A percentile compares a stretch with the other conserved stretches of the same genome.
Conservation (phyloP, 1,284 basidiomycete genomes). For the Amylostereum chailletii region DNA sequence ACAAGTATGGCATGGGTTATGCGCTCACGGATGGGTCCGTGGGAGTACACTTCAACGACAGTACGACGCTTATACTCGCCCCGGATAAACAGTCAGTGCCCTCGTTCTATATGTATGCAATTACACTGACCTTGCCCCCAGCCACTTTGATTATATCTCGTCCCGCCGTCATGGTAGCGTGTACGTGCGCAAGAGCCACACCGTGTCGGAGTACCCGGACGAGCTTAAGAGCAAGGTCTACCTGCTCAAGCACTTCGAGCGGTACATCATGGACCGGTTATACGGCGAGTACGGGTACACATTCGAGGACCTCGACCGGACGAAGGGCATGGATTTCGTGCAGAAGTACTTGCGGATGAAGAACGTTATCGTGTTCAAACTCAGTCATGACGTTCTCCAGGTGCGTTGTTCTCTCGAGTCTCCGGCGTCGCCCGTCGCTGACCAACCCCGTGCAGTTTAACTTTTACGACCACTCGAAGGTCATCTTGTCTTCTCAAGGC, state of each 20-base stretch:
- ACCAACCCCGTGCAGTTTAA: conserved; percentile 65
- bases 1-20: conserved; percentile 98
- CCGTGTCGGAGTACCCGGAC: conserved; percentile 55
- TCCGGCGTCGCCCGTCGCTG: neutral
- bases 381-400: conserved; percentile 91
- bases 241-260: conserved; percentile 86
- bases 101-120: conserved; percentile 4
- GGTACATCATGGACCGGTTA: conserved; percentile 84
- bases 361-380: conserved; percentile 92
- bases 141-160: conserved; percentile 80
- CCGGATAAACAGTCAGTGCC: conserved; percentile 70
- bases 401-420: conserved; percentile 29
- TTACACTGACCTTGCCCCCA: conserved; percentile 22
- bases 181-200: conserved; percentile 62
- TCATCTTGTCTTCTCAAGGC: conserved; percentile 80
- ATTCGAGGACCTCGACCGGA: conserved; percentile 60
- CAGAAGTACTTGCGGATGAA: conserved; percentile 95
- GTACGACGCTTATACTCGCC: conserved; percentile 76
- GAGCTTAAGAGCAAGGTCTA: conserved; percentile 85
- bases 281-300: conserved; percentile 78
- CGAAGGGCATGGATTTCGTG: conserved; percentile 87
- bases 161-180: conserved; percentile 54
- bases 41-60: conserved; percentile 95
- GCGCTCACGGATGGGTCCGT: conserved; percentile 92
- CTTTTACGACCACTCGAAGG: conserved; percentile 96